Percentiles rank a stretch among this genome's conserved stretches.
phyloP scores from a whole-genome alignment of 495 filamentous ascomycete species.

The Aspergillus indologenus region DNA sequence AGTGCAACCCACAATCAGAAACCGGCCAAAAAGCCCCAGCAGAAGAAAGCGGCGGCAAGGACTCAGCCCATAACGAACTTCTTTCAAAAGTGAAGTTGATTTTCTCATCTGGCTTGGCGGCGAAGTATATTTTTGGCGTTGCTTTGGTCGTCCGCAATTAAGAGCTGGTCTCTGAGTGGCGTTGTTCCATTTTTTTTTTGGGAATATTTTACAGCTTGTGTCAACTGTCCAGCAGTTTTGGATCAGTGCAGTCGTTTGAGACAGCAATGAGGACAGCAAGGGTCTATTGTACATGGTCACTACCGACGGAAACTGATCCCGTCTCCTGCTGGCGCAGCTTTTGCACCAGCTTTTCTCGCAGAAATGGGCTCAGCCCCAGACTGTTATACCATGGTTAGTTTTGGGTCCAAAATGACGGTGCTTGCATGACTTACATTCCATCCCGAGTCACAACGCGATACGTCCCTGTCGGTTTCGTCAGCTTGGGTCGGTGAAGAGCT shows the following conservation, averaged over 20 bases:
- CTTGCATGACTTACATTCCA: constrained; percentile 51
- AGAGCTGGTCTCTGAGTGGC: background rate
- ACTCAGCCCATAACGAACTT: constrained; percentile 84
- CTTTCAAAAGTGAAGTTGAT: constrained; percentile 56
- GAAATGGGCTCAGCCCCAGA: constrained; percentile 54
- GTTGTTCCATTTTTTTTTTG: background rate
- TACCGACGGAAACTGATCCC: constrained; percentile 7
- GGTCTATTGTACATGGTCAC: constrained; percentile 21
- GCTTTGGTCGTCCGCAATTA: background rate
- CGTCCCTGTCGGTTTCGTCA: constrained; percentile 32
- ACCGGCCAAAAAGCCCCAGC: constrained; percentile 43
- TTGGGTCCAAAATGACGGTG: background rate
- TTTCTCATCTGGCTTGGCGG: background rate
- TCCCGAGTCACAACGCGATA: constrained; percentile 58
- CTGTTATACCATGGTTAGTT: constrained; percentile 30
- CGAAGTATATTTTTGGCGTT: background rate
- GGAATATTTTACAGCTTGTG: constrained; percentile 22
- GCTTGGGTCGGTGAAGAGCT: background rate
- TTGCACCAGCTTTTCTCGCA: constrained; percentile 55
- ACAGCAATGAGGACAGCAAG: constrained; percentile 12
- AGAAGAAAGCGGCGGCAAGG: constrained; percentile 51
- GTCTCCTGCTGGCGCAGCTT: constrained; percentile 36
- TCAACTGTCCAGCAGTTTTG: constrained; percentile 21
- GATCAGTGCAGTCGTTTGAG: background rate
- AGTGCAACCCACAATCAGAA: constrained; percentile 45